Base-by-base conservation (phyloP, 2,329 filamentous ascomycete species). In the Cladophialophora yegresii region DNA sequence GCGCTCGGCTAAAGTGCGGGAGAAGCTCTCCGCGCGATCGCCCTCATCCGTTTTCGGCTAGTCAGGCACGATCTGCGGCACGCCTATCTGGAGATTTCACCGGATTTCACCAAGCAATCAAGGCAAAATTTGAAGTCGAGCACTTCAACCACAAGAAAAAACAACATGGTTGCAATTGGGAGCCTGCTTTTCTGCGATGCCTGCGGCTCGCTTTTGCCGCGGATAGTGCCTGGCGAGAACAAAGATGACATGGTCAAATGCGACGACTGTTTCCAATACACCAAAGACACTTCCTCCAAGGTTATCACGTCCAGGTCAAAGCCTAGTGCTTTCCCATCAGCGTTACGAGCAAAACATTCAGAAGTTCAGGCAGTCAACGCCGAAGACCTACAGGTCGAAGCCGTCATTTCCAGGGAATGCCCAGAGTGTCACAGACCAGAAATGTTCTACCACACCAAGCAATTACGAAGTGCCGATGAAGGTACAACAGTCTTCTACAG, bases 381-480 rank as follows among this genome's bases (percentile, higher is more conserved):
- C 63, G 88, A 90, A 72, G 91, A 93, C 72, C 82, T 92, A 71
- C 85, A 89, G 73, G 92, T 88, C 49, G 89, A 89, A 74, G 89
- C 87, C 57, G 82, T 83, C 28, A 90, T 85, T 71, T 80, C 85
- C 65, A 83, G 89, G 75, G 87, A 84, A 51, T 98, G 95, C 75
- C 85, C 89, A 53, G 88, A 92, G 73, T 98, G 95, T 76, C 91
- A 89, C 16, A 83, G 87, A 59, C 87, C 87, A 59, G 89, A 96
- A 75, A 92, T 98, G 77, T 89, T 87, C 71, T 98, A 89, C 76
- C 90, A 91, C 56, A 89, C 89, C 2, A 86, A 92, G 66, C 95
- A 99, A 76, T 80, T 96, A 72, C 89, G 93, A 71, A 88, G 92
- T 81, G 95, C 93, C 61, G 95, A 99, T 76, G 93, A 98, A 85